A percentile compares a stretch with the other conserved stretches of the same genome.
Conservation (phyloP, 108 stramenopile species). For the Stephanodiscus triporus region DNA sequence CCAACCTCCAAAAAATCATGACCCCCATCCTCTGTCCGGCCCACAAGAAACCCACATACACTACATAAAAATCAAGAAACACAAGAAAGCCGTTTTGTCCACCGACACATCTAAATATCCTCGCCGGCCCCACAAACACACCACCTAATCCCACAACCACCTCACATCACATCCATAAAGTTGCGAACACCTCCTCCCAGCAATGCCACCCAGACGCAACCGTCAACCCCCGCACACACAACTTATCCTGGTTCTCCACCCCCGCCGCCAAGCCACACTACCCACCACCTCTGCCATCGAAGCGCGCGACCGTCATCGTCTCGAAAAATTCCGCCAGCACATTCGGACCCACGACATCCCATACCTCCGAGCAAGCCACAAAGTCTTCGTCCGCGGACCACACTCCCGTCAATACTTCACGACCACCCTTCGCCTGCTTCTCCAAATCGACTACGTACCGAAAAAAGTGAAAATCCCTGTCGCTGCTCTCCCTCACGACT, state of each 20-base stretch:
- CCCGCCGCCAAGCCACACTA: not conserved
- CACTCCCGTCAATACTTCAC: not conserved
- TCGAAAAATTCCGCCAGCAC: not conserved
- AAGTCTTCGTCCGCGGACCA: not conserved
- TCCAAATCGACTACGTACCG: no score
- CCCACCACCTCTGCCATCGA: not conserved
- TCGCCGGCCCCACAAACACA: not conserved
- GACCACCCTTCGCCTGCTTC: no score
- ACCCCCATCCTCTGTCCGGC: not conserved
- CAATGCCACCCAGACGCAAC: not conserved
- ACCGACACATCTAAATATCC: not conserved
- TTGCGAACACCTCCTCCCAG: no score
- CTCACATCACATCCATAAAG: no score
- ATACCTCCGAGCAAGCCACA: not conserved
- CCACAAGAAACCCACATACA: slow-evolving; percentile 1
- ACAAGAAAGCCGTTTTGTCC: not conserved
- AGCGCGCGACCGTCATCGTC: no score
- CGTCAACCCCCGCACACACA: not conserved
- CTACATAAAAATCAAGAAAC: not conserved
- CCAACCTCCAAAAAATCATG: not conserved
- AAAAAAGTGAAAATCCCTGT: no score
- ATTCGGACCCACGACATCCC: not conserved
- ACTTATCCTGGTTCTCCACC: not conserved
- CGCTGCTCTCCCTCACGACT: no score
- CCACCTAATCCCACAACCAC: not conserved